These are phyloP conservation scores for Ephemerocybe angulata DNA, from an alignment of 768 basidiomycete species.

Conservation along the genomic window DNA sequence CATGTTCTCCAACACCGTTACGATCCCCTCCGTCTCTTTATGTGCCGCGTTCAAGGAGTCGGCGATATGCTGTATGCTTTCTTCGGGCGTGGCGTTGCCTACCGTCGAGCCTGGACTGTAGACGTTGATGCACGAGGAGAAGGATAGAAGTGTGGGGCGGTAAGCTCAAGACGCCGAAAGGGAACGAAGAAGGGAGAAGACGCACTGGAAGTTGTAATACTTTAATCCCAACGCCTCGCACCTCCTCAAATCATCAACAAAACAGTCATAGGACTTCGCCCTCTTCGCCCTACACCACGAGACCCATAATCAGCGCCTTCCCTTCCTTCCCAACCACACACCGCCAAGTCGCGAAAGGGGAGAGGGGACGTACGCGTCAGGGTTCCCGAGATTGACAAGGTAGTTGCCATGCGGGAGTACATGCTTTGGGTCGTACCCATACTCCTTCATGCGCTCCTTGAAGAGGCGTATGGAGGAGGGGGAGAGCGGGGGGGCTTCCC, in stretches of 20 bases:
- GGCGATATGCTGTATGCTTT: constrained; percentile 63
- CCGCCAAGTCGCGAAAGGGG: too few species aligned
- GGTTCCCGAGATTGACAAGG: constrained; percentile 81
- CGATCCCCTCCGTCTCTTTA: constrained; percentile 49
- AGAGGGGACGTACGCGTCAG: constrained; percentile 51
- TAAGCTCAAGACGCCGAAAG: background rate
- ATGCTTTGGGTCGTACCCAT: constrained; percentile 57
- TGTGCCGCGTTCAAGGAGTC: constrained; percentile 75
- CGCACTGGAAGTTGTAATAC: constrained; percentile 85
- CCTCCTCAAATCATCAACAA: constrained; percentile 76
- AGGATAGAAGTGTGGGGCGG: background rate
- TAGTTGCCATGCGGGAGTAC: constrained; percentile 85
- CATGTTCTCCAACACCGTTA: constrained; percentile 75
- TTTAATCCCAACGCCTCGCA: constrained; percentile 75
- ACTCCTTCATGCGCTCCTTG: constrained; percentile 51
- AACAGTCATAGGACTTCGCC: constrained; percentile 74
- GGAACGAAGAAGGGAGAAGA: constrained; percentile 7
- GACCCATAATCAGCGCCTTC: too few species aligned
- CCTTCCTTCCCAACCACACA: too few species aligned
- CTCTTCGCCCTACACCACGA: constrained; percentile 60
- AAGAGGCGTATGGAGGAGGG: too few species aligned
- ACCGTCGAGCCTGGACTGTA: constrained; percentile 78
- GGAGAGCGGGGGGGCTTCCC: constrained; percentile 58
- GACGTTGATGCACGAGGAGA: background rate
- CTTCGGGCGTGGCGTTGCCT: constrained; percentile 56